Base-by-base conservation (phyloP, 2,329 filamentous ascomycete species). In the Fusarium globosum region DNA sequence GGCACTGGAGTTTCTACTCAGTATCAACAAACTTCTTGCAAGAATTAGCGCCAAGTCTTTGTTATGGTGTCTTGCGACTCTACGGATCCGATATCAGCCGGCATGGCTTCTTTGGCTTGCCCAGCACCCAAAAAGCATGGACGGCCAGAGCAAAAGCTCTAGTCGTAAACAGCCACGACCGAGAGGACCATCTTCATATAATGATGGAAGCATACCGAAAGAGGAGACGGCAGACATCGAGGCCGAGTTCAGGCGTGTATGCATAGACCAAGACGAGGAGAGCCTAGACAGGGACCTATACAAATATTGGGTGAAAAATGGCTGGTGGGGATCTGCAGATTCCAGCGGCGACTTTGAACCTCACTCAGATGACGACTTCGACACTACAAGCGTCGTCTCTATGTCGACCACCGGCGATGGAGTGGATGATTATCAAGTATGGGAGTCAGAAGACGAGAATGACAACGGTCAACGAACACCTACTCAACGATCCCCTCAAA, bases 311-410 rank as follows among this genome's bases (percentile, higher is more conserved):
- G 90, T 93, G 59, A 86, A 87, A 61, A 94, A 94, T 26, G 94
- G 94, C 13, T 93, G 93, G 84, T 98, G 94, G 91, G 95, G 96
- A 3, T 91, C 92, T 21, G 86, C 91, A 38, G 96, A 98, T 80
- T 86, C 87, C 10, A 97, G 94, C 78, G 93, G 93, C 35, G 93
- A 96, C 71, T 98, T 95, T 80, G 81, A 86, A 38, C 91, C 91
- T 2, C 78, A 81, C 13, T 81, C 85, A 16, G 80, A 84, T 9
- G 86, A 90, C 16, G 87, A 92, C 49, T 91, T 92, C 79, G 94
- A 97, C 78, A 89, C 88, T 14, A 97, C 94, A 2, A 98, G 95
- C 78, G 86, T 97, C 41, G 83, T 96, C n/a, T 94, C 94, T 7
- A 69, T 78, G 59, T 79, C 80, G 0, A 87, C 86, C 13, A 84